Percentiles rank a stretch among this genome's conserved stretches.
phyloP scores from a whole-genome alignment of 2,329 filamentous ascomycete species.

The Penicillium sp. region DNA sequence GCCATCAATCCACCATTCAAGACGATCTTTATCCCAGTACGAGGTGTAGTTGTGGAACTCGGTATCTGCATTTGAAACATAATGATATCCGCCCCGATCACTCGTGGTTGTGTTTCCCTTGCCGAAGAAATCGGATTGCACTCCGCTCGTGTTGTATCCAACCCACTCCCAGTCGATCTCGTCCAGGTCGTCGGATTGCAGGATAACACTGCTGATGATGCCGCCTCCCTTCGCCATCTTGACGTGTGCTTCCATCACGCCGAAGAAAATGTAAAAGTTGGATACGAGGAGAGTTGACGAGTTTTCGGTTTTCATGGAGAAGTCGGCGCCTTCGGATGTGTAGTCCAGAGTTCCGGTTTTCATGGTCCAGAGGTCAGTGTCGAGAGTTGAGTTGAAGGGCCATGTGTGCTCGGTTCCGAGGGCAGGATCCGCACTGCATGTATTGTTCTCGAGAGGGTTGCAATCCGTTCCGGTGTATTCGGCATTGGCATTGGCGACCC shows the following conservation, averaged over 20 bases:
- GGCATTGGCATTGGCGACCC: neutral
- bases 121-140: constrained; percentile 91
- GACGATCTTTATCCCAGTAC: constrained; percentile 65
- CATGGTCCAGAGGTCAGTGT: constrained; percentile 64
- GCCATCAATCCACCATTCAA: constrained; percentile 67
- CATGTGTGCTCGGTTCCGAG: constrained; percentile 62
- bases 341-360: constrained; percentile 66
- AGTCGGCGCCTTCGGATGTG: constrained; percentile 63
- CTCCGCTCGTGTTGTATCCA: constrained; percentile 36
- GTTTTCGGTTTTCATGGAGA: constrained; percentile 67
- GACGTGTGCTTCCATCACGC: constrained; percentile 72
- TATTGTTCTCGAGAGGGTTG: constrained; percentile 66
- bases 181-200: constrained; percentile 79
- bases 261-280: constrained; percentile 83
- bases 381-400: constrained; percentile 62
- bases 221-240: constrained; percentile 73
- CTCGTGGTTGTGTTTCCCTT: constrained; percentile 77
- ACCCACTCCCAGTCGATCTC: constrained; percentile 71
- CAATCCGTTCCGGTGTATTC: constrained; percentile 57
- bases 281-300: constrained; percentile 77
- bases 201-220: constrained; percentile 77
- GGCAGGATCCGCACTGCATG: constrained; percentile 69
- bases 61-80: constrained; percentile 57
- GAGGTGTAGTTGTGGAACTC: constrained; percentile 52
- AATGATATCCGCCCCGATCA: constrained; percentile 79